These are phyloP conservation scores for Lasiodiplodia sp. DNA, from an alignment of 2,329 filamentous ascomycete genomes.

Conservation along the genomic window DNA sequence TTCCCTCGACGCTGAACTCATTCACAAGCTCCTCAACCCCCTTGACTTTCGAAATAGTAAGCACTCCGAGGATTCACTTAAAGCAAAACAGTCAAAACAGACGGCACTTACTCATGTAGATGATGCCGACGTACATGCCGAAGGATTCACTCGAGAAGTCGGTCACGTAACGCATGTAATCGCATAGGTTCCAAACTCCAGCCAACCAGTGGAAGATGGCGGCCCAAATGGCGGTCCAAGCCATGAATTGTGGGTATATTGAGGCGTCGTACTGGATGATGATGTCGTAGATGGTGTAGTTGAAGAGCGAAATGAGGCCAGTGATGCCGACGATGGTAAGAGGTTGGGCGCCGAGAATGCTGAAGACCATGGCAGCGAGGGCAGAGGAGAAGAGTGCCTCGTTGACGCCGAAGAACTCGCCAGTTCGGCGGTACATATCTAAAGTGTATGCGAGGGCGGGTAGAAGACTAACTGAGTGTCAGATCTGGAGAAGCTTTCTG, in stretches of 20 bases:
- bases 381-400: conserved; percentile 63
- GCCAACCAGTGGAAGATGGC: conserved; percentile 65
- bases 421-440: conserved; percentile 65
- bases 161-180: conserved; percentile 67
- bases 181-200: conserved; percentile 60
- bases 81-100: too few species aligned
- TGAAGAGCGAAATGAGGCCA: conserved; percentile 59
- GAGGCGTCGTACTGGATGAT: conserved; percentile 56
- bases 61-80: conserved; percentile 4
- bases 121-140: conserved; percentile 63
- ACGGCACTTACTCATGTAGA: conserved; percentile 56
- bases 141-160: conserved; percentile 64
- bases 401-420: conserved; percentile 63
- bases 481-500: conserved; percentile 25
- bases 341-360: conserved; percentile 59
- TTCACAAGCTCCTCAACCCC: conserved; percentile 64
- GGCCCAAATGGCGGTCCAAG: conserved; percentile 65
- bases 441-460: conserved; percentile 66
- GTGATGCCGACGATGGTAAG: conserved; percentile 66
- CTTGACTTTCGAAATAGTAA: conserved; percentile 51
- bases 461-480: conserved; percentile 51
- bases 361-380: conserved; percentile 63
- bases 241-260: conserved; percentile 63
- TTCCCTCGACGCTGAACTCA: conserved; percentile 54
- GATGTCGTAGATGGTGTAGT: conserved; percentile 68